These are phyloP conservation scores for Trichaptum fuscoviolaceum DNA, from an alignment of 768 basidiomycete genomes.

Conservation along the genomic window DNA sequence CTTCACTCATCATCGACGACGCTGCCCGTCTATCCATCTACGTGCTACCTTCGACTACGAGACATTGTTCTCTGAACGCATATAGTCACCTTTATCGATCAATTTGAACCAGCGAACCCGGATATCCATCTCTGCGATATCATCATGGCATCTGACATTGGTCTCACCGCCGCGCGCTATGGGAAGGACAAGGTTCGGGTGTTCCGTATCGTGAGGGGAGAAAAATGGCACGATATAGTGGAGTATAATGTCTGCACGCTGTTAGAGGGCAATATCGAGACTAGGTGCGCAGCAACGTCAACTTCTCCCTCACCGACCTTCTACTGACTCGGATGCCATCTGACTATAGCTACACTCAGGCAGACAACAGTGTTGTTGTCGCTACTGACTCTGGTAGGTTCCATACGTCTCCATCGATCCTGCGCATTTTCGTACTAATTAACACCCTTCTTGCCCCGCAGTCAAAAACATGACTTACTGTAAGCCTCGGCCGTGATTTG, in stretches of 20 bases:
- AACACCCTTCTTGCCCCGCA: slow-evolving; percentile 11
- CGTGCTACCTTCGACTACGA: no score
- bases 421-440: slow-evolving; percentile 6
- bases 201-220: slow-evolving; percentile 74
- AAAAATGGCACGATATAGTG: slow-evolving; percentile 62
- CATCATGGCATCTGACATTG: background rate
- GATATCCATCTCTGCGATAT: background rate
- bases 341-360: slow-evolving; percentile 66
- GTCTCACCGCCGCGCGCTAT: slow-evolving; percentile 55
- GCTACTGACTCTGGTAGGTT: slow-evolving; percentile 86
- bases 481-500: slow-evolving; percentile 8
- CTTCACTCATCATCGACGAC: background rate
- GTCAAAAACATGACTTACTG: slow-evolving; percentile 38
- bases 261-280: slow-evolving; percentile 79
- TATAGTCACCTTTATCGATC: background rate
- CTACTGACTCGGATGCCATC: background rate
- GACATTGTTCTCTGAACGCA: background rate
- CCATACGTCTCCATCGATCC: background rate
- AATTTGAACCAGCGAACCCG: background rate
- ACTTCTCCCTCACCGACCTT: slow-evolving; percentile 2
- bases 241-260: slow-evolving; percentile 81
- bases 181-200: slow-evolving; percentile 90
- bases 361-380: slow-evolving; percentile 84
- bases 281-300: slow-evolving; percentile 40
- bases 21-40: no score